Evolutionary conservation across 805 yeast genomes (phyloP), one percentile per base, ranked within the genome.

Genomic region (Komagataella ulmi): DNA sequence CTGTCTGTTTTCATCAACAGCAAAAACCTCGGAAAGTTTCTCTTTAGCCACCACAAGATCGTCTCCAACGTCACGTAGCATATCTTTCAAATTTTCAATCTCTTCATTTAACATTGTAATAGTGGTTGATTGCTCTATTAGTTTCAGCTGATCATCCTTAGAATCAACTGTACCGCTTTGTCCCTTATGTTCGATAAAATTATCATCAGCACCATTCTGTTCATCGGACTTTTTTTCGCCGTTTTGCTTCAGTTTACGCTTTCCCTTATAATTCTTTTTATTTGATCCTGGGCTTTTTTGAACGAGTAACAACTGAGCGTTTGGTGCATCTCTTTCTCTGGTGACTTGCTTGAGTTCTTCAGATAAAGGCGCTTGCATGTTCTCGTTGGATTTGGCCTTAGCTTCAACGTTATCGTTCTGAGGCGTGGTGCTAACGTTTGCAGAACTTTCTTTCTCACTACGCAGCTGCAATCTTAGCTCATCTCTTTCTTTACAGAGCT

Each of bases 1-100:
- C 10, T 50, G 44, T n/a, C 3, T 24, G 7, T 46, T 6, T 23
- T 7, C 49, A n/a, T 10, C 44, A 3, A 10, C 46, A 30, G 14
- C 14, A 30, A n/a, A 30, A 2, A 30, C 14, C 14, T 30, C 12
- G 5, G 19, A 18, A 19, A 44, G 46, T 51, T 77, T 67, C 48
- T 84, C 88, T 56, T 76, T 79, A 0, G 88, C 79, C 4, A 77
- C 75, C 1, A 89, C 95, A 6, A 89, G 70, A 49, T 88, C 95
- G 59, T 85, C 78, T 1, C 97, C 97, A 24, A 89, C 73, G 52
- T 77, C 80, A 55, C 75, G 75, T 51, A 90, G 63, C 87, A 84
- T 86, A 53, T 88, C 97, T 59, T 81, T 77, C 50, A 85, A 71
- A 50, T 72, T 74, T 48, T 80, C 88, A 17, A 88, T 67, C 59